Evolutionary conservation across 2,329 filamentous ascomycete species (phyloP).

Genomic region (Colletotrichum sp.): DNA sequence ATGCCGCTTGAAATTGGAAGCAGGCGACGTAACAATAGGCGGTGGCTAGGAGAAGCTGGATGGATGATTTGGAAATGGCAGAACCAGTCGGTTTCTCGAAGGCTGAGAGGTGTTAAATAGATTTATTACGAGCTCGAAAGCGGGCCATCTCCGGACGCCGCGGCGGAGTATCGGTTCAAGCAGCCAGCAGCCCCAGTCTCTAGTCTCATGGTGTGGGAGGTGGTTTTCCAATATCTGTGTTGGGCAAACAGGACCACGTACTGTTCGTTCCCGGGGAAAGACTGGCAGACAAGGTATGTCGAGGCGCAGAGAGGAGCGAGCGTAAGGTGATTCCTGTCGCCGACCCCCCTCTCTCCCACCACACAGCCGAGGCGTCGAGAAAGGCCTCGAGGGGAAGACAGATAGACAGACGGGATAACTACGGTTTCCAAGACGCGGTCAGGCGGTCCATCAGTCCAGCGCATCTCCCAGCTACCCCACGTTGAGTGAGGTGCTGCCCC

Average conservation of each 20-base stretch:
- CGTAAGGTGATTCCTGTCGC: neutral
- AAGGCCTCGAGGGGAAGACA: neutral
- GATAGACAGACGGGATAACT: neutral
- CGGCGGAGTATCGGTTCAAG: neutral
- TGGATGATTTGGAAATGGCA: neutral
- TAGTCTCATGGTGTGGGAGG: neutral
- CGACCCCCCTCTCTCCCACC: neutral
- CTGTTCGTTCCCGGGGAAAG: neutral
- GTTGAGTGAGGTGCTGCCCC: slow-evolving; percentile 1
- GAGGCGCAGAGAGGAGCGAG: neutral
- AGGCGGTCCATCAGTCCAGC: neutral
- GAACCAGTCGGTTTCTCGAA: neutral
- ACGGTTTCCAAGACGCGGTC: neutral
- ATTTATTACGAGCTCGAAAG: neutral
- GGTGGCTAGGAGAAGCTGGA: neutral
- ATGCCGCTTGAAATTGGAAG: neutral
- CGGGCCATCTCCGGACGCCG: slow-evolving; percentile 1
- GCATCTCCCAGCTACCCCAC: slow-evolving; percentile 5
- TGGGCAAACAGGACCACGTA: neutral
- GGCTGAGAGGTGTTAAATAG: slow-evolving; percentile 11
- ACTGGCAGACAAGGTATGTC: neutral
- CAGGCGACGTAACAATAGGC: neutral
- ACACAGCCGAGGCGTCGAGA: neutral
- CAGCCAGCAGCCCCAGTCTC: neutral
- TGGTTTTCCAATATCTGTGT: neutral